A percentile compares a stretch with the other conserved stretches of the same genome.
These are phyloP conservation scores for Metarhizium album DNA, from an alignment of 2,329 filamentous ascomycete species.

Conservation along the genomic window DNA sequence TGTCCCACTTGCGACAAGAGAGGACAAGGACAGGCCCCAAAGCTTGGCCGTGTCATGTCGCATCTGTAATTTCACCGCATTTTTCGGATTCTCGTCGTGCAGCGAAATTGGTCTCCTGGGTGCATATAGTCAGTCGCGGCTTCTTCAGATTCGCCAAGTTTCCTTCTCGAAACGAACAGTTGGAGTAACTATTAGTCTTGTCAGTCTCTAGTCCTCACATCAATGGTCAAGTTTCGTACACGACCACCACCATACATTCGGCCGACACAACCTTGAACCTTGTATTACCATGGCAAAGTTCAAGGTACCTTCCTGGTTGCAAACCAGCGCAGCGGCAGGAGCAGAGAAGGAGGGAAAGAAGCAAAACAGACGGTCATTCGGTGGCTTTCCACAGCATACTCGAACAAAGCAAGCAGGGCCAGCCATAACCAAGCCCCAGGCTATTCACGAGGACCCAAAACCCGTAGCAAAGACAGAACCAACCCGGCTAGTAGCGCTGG, in stretches of 20 bases:
- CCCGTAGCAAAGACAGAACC: constrained; percentile 9
- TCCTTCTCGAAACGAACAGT: not conserved
- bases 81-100: not conserved
- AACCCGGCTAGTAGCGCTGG: constrained; percentile 33
- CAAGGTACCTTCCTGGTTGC: constrained; percentile 26
- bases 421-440: not conserved
- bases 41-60: not conserved
- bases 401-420: constrained; percentile 12
- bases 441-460: constrained; percentile 1
- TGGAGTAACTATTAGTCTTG: not conserved
- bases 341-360: constrained; percentile 21
- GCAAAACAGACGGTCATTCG: constrained; percentile 23
- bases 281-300: constrained; percentile 20
- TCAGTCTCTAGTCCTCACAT: not conserved
- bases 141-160: not conserved
- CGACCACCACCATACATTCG: not conserved
- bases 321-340: constrained; percentile 12
- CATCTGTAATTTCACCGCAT: not conserved
- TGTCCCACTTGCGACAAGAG: not conserved
- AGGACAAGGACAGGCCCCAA: not conserved
- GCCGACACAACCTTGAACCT: not conserved
- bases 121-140: not conserved
- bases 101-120: not conserved
- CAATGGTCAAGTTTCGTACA: not conserved
- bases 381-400: constrained; percentile 15